Percentiles rank a stretch among this genome's conserved stretches.
phyloP scores from a whole-genome alignment of 495 filamentous ascomycete species.

The Bathelium albidoporum region DNA sequence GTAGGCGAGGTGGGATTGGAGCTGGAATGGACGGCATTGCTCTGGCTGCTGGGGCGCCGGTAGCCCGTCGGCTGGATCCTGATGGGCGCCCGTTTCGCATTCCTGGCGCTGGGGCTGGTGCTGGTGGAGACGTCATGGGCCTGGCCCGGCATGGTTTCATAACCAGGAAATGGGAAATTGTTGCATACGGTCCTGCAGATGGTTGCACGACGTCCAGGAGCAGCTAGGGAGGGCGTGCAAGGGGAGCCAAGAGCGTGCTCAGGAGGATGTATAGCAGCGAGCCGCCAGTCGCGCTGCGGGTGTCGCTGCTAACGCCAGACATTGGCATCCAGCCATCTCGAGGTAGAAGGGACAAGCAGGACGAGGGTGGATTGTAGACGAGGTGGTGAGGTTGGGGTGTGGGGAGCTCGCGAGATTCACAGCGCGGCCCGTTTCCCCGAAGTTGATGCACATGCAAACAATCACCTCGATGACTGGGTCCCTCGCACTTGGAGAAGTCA shows the following conservation, averaged over 20 bases:
- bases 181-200: neutral
- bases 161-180: neutral
- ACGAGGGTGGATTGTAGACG: neutral
- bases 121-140: slow-evolving; percentile 11
- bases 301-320: neutral
- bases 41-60: slow-evolving; percentile 13
- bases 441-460: neutral
- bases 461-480: neutral
- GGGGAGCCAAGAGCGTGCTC: neutral
- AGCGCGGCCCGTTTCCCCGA: slow-evolving; percentile 1
- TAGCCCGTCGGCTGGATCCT: neutral
- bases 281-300: neutral
- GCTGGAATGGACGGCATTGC: slow-evolving; percentile 12
- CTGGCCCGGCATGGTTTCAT: slow-evolving; percentile 18
- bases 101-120: slow-evolving; percentile 5
- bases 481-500: no score
- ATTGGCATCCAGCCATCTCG: neutral
- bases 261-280: neutral
- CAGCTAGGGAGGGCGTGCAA: neutral
- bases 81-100: neutral
- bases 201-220: neutral
- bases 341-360: neutral
- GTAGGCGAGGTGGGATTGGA: slow-evolving; percentile 1
- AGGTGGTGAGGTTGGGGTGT: slow-evolving; percentile 1
- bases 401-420: neutral